A percentile compares a stretch with the other conserved stretches of the same genome.
Conservation (phyloP, 148 eudicot species). For the Chenopodium quinoa region DNA sequence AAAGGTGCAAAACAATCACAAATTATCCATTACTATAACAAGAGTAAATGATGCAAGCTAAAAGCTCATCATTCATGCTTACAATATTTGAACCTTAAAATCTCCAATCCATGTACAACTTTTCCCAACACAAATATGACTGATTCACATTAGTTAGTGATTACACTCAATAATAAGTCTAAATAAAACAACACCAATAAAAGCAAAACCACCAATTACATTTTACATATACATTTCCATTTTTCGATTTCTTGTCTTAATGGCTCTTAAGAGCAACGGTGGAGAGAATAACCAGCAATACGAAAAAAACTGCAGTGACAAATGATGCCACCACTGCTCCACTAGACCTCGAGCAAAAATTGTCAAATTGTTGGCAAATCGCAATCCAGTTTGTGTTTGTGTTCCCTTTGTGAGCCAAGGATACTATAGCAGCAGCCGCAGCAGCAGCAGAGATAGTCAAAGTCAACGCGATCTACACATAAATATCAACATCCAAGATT, state of each 20-base stretch:
- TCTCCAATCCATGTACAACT: slow-evolving; percentile 11
- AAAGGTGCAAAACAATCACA: neutral
- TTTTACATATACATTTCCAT: neutral
- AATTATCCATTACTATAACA: neutral
- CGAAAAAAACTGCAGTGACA: slow-evolving; percentile 38
- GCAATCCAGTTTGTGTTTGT: slow-evolving; percentile 64
- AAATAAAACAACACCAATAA: neutral
- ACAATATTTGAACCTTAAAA: slow-evolving; percentile 5
- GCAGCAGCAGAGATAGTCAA: slow-evolving; percentile 54
- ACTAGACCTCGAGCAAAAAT: slow-evolving; percentile 59
- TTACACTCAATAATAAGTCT: slow-evolving; percentile 17
- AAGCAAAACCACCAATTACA: neutral
- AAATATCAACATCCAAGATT: no score
- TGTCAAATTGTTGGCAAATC: slow-evolving; percentile 68
- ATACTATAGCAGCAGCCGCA: slow-evolving; percentile 65
- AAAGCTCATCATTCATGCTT: neutral
- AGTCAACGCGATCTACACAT: slow-evolving; percentile 43
- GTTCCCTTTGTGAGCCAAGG: slow-evolving; percentile 76
- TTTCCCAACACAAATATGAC: slow-evolving; percentile 4
- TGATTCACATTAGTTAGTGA: neutral
- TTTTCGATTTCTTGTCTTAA: neutral
- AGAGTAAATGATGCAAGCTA: neutral
- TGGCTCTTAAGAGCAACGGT: slow-evolving; percentile 42
- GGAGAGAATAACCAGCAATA: slow-evolving; percentile 49
- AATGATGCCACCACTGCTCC: slow-evolving; percentile 74